Evolutionary conservation across 2,329 filamentous ascomycete species (phyloP).

Genomic region (Fusarium gaditjirri): DNA sequence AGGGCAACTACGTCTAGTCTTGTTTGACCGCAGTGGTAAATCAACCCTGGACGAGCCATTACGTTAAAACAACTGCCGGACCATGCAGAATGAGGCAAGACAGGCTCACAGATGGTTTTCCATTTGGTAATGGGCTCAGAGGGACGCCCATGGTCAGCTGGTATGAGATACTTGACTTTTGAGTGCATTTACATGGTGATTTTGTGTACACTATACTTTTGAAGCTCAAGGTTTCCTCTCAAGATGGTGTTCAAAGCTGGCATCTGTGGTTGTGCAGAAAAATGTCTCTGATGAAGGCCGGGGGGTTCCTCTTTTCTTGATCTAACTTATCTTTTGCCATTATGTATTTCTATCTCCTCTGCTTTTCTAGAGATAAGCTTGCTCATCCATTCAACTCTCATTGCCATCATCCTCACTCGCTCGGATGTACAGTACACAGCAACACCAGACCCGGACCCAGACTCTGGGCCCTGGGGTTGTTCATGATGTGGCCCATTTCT

Average conservation of each 20-base stretch:
- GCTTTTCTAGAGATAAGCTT: slow-evolving; percentile 47
- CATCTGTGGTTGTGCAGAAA: slow-evolving; percentile 29
- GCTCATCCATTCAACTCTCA: slow-evolving; percentile 29
- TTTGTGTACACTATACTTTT: slow-evolving; percentile 20
- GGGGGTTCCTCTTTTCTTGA: slow-evolving; percentile 38
- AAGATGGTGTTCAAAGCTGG: slow-evolving; percentile 28
- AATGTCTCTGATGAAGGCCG: slow-evolving; percentile 29
- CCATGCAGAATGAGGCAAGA: slow-evolving; percentile 48
- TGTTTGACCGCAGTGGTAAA: slow-evolving; percentile 29
- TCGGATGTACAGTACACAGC: slow-evolving; percentile 14
- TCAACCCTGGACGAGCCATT: slow-evolving; percentile 43
- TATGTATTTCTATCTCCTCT: slow-evolving; percentile 55
- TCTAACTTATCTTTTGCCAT: slow-evolving; percentile 48
- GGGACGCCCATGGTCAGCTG: slow-evolving; percentile 32
- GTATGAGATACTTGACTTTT: slow-evolving; percentile 28
- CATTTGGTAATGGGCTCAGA: slow-evolving; percentile 47
- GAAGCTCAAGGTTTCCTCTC: not conserved
- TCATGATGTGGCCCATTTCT: slow-evolving; percentile 29
- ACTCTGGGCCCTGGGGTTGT: slow-evolving; percentile 1
- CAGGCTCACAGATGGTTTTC: slow-evolving; percentile 37
- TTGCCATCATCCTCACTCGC: slow-evolving; percentile 31
- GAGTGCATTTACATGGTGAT: fast-evolving
- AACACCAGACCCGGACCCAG: slow-evolving; percentile 6
- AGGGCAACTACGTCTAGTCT: not conserved
- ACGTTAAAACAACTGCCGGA: slow-evolving; percentile 47